Evolutionary conservation across 768 basidiomycete species (phyloP).

Genomic region (Kwoniella heveanensis): DNA sequence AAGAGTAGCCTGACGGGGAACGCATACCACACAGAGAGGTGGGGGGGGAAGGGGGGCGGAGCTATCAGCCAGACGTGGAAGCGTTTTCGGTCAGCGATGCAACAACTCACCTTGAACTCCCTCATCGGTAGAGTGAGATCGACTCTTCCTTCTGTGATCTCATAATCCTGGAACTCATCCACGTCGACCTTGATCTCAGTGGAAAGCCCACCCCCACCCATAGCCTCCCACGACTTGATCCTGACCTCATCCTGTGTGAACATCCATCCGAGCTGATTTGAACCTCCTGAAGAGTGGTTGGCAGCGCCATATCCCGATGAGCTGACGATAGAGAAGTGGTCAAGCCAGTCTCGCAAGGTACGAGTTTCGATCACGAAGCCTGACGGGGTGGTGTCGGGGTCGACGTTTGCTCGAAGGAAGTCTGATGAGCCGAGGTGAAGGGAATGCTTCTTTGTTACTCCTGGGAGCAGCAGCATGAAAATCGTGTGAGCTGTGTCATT

Average conservation of each 20-base stretch:
- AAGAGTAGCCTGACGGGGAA: conserved; percentile 42
- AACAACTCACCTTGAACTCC: conserved; percentile 52
- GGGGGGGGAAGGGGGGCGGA: no score
- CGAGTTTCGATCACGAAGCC: conserved; percentile 44
- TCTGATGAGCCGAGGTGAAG: conserved; percentile 47
- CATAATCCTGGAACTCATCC: conserved; percentile 52
- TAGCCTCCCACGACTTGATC: conserved; percentile 51
- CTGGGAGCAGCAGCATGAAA: no score
- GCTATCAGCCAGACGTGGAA: no score
- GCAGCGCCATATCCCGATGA: conserved; percentile 1
- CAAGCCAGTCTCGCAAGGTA: conserved; percentile 51
- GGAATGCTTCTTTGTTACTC: conserved; percentile 54
- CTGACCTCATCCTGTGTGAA: conserved; percentile 46
- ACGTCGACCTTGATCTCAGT: conserved; percentile 51
- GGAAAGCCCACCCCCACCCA: conserved; percentile 30
- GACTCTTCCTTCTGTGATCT: conserved; percentile 35
- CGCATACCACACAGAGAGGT: no score
- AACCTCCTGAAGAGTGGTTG: conserved; percentile 8
- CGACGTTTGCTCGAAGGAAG: conserved; percentile 50
- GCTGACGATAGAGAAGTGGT: conserved; percentile 47
- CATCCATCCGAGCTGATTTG: conserved; percentile 53
- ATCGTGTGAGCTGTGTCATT: not conserved
- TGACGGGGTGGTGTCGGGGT: conserved; percentile 47
- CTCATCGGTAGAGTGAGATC: conserved; percentile 53
- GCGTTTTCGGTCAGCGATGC: no score